Evolutionary conservation across 2,329 filamentous ascomycete genomes (phyloP), one percentile per base, ranked within the genome.

Genomic region (Lachnellula occidentalis): DNA sequence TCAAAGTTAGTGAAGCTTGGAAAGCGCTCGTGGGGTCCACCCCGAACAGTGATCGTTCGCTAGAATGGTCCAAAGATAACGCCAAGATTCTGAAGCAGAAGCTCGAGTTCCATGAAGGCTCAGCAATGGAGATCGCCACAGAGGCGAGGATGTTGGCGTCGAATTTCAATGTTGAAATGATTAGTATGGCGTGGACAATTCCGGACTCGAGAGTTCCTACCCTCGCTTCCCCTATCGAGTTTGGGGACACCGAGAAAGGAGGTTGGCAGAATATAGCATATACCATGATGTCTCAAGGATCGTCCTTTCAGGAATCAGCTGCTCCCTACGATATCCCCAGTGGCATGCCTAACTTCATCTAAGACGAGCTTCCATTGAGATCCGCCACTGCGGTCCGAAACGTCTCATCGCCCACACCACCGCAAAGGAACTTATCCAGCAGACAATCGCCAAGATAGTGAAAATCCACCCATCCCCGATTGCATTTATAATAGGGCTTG

Each of bases 401-500:
- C 73, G 78, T 63, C 76, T 76, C 72, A 92, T 78, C 0, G 79
- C 69, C 71, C 78, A 83, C 21, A 92, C 79, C 15, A 81, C 76
- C 5, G 71, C 65, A 45, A 78, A 79, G 5, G 83, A 80, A 58
- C 78, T 79, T 0, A 81, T 65, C 65, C 87, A 75, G 22, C 79
- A 76, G 50, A 86, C 71, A 41, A 79, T 63, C 62, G 79, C 74
- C 8, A 80, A 59, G 17, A 80, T 79, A 0, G 87, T 91, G 60
- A 90, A 88, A 0, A 92, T 71, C 86, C 87, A 91, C 1, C 88
- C 89, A 58, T 86, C 81, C 2, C 88, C 87, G 57, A 92, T 86
- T 2, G 76, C 85, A 17, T 78, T 67, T 51, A 92, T 86, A 53
- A 90, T 76, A 1, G 89, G 88, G 57, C 86, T 79, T 0, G 86